Evolutionary conservation across 2,329 filamentous ascomycete species (phyloP).

Genomic region (Penicillium expansum): DNA sequence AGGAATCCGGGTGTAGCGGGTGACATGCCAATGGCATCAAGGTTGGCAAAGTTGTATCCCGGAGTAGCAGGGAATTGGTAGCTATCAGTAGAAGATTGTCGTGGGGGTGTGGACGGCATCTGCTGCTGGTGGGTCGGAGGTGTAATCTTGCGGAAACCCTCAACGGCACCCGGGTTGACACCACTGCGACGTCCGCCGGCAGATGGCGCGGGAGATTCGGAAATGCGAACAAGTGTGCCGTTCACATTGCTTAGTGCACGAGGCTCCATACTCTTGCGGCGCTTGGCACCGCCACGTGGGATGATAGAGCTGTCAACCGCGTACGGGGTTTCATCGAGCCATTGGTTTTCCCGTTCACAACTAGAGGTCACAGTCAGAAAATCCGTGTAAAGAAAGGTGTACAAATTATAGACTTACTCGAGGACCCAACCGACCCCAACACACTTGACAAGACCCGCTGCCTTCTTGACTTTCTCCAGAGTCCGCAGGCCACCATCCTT

Average conservation of each 20-base stretch:
- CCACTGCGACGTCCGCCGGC: conserved; percentile 30
- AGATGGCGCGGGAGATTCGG: conserved; percentile 28
- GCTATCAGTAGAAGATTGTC: conserved; percentile 11
- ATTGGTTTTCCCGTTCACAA: conserved; percentile 72
- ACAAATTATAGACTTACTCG: conserved; percentile 60
- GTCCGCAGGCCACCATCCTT: conserved; percentile 82
- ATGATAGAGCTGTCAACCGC: conserved; percentile 64
- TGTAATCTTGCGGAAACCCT: conserved; percentile 36
- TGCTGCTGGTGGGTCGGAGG: conserved; percentile 26
- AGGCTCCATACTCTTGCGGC: conserved; percentile 80
- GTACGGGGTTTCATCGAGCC: conserved; percentile 71
- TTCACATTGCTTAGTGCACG: conserved; percentile 67
- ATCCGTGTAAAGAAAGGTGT: background rate
- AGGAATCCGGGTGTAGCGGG: conserved; percentile 49
- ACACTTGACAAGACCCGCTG: conserved; percentile 72
- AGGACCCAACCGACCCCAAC: conserved; percentile 87
- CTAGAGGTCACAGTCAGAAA: conserved; percentile 41
- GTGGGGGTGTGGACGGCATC: conserved; percentile 19
- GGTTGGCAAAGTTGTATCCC: conserved; percentile 35
- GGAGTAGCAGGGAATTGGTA: conserved; percentile 36
- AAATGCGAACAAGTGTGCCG: conserved; percentile 54
- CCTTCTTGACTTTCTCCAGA: conserved; percentile 73
- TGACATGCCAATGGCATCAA: conserved; percentile 42
- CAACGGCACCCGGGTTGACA: conserved; percentile 29
- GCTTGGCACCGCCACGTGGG: conserved; percentile 67